A percentile compares a stretch with the other conserved stretches of the same genome.
These are phyloP conservation scores for Sphenostylis stenocarpa DNA, from an alignment of 306 rosid species.

Conservation along the genomic window DNA sequence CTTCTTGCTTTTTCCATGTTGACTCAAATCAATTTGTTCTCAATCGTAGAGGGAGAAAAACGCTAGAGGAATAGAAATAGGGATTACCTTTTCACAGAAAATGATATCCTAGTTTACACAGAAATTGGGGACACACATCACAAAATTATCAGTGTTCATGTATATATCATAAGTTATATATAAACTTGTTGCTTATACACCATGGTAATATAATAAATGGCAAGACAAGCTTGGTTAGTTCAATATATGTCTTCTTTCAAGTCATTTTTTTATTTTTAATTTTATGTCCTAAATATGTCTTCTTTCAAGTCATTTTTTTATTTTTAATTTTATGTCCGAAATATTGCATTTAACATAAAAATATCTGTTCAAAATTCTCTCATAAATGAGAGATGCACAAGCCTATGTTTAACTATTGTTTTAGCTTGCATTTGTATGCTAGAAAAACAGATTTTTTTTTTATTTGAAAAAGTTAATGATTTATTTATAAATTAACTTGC, in stretches of 20 bases:
- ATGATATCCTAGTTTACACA: constrained; percentile 23
- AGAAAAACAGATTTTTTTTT: too few species aligned
- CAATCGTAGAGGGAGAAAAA: neutral
- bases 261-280: neutral
- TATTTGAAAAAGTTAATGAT: too few species aligned
- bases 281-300: neutral
- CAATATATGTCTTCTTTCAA: neutral
- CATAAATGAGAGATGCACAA: too few species aligned
- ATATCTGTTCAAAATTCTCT: too few species aligned
- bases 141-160: constrained; percentile 12
- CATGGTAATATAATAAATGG: constrained; percentile 26
- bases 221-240: constrained; percentile 9
- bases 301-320: neutral
- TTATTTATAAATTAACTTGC: too few species aligned
- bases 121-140: neutral
- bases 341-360: too few species aligned
- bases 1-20: constrained; percentile 77
- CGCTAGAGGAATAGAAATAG: constrained; percentile 19
- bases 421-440: too few species aligned
- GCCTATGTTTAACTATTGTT: too few species aligned
- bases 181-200: constrained; percentile 17
- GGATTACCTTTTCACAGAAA: constrained; percentile 8
- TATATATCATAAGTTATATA: neutral
- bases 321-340: neutral
- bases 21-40: constrained; percentile 22